These are phyloP conservation scores for Hylodesmum podocarpum DNA, from an alignment of 306 rosid genomes.

Conservation along the genomic window DNA sequence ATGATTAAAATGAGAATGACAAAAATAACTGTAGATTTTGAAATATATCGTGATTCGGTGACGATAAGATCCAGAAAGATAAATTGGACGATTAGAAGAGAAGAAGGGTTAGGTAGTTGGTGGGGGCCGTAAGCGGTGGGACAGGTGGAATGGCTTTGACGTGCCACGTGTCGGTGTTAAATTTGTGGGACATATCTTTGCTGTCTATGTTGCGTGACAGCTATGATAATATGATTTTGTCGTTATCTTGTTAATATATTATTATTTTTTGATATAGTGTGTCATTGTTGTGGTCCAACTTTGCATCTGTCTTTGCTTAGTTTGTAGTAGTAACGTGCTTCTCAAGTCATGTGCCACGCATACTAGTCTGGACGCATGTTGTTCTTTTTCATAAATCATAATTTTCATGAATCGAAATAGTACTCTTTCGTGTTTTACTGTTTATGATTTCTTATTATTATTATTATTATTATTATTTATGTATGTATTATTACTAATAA, in stretches of 20 bases:
- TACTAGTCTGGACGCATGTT: not conserved
- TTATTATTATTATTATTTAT: not conserved
- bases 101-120: constrained; percentile 3
- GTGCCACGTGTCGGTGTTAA: constrained; percentile 14
- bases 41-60: constrained; percentile 4
- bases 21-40: not conserved
- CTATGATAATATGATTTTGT: constrained; percentile 4
- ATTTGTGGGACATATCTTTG: not conserved
- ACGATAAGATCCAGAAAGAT: constrained; percentile 25
- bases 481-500: not conserved
- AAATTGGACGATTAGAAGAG: not conserved
- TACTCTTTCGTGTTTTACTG: not conserved
- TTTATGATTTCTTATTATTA: not conserved
- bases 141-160: not conserved
- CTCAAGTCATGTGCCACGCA: not conserved
- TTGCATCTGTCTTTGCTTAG: not conserved
- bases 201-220: constrained; percentile 36
- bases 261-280: not conserved
- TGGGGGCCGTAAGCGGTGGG: constrained; percentile 26
- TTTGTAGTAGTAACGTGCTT: not conserved
- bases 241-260: not conserved
- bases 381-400: not conserved
- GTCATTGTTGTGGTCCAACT: constrained; percentile 24
- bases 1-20: not conserved
- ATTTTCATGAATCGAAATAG: not conserved